A percentile compares a stretch with the other conserved stretches of the same genome.
Evolutionary conservation across 73 alveolate genomes (phyloP).

Genomic region (Stentor coeruleus): DNA sequence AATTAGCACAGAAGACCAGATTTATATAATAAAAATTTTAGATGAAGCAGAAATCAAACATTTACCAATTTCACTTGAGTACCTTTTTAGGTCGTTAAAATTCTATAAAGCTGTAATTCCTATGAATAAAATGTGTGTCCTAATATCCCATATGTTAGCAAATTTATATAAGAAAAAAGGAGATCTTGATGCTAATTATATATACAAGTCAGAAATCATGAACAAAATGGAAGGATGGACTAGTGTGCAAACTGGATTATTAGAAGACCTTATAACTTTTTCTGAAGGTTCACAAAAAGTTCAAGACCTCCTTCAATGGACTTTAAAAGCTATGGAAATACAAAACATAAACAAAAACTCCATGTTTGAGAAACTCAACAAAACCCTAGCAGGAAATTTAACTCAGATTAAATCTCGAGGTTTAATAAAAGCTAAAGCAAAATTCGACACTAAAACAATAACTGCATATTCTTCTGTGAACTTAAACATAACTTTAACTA

Average conservation of each 20-base stretch:
- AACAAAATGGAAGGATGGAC: slow-evolving; percentile 11
- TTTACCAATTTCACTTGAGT: not conserved
- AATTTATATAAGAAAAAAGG: slow-evolving; percentile 2
- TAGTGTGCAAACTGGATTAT: not conserved
- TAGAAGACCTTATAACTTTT: not conserved
- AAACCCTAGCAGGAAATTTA: not conserved
- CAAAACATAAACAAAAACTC: no score
- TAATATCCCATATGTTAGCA: not conserved
- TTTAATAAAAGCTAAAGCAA: not conserved
- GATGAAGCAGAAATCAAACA: slow-evolving; percentile 18
- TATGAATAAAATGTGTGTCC: not conserved
- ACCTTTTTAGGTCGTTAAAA: not conserved
- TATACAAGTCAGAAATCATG: not conserved
- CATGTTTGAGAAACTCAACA: not conserved
- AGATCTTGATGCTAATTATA: not conserved
- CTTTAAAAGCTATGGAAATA: not conserved
- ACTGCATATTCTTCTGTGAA: not conserved
- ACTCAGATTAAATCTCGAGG: not conserved
- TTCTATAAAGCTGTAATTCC: not conserved
- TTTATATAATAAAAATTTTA: not conserved
- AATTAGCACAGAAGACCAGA: not conserved
- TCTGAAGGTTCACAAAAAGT: not conserved
- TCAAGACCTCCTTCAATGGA: not conserved
- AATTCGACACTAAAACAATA: not conserved
- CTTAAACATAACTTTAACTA: not conserved